Evolutionary conservation across 768 basidiomycete species (phyloP).

Genomic region (Termitomyces sp.): DNA sequence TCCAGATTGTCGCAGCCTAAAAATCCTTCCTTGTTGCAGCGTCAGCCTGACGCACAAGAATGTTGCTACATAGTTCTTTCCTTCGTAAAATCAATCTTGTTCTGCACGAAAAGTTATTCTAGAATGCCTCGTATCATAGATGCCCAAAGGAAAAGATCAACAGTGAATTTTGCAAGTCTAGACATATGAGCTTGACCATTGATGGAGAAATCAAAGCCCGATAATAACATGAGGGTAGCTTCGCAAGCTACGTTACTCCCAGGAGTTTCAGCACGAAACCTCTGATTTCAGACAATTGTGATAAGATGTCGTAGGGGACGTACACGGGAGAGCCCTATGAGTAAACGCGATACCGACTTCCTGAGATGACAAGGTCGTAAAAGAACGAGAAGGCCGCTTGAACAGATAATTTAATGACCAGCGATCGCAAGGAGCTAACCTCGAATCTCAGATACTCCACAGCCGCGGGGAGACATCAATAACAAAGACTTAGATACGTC

Average conservation of each 20-base stretch:
- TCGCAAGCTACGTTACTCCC: not conserved
- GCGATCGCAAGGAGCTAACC: not conserved
- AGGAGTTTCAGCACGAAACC: too few relatives aligned
- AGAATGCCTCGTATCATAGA: not conserved
- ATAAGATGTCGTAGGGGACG: not conserved
- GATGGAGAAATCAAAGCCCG: not conserved
- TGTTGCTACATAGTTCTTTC: not conserved
- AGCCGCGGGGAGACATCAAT: not conserved
- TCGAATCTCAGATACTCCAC: not conserved
- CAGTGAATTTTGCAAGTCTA: not conserved
- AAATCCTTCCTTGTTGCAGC: too few relatives aligned
- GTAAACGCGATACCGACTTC: not conserved
- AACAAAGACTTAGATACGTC: too few relatives aligned
- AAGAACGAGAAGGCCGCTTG: not conserved
- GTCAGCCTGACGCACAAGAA: not conserved
- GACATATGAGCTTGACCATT: not conserved
- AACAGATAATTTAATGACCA: not conserved
- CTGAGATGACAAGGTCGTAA: not conserved
- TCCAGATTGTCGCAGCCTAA: slow-evolving; percentile 22
- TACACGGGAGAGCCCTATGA: too few relatives aligned
- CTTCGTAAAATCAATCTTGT: not conserved
- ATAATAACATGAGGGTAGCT: not conserved
- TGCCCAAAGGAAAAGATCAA: not conserved
- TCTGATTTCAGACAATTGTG: not conserved
- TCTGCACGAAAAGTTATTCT: not conserved